These are phyloP conservation scores for Fusarium citri DNA, from an alignment of 2,329 filamentous ascomycete species.

Conservation along the genomic window DNA sequence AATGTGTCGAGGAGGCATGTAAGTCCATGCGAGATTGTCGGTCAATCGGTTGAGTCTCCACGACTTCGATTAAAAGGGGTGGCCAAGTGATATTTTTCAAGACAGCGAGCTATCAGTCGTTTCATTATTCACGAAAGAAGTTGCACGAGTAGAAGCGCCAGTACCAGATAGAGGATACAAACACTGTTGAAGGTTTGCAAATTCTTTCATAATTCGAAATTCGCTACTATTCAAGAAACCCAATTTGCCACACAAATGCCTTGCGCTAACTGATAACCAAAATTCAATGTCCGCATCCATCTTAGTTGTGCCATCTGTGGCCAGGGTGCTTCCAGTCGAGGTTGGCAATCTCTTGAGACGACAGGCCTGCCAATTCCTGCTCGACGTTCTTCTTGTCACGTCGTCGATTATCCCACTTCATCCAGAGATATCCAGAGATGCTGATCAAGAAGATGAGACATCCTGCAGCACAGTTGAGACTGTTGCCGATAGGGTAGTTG, in stretches of 20 bases:
- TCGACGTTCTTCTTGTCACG: conserved; percentile 67
- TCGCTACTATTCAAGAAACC: conserved; percentile 16
- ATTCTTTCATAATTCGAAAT: conserved; percentile 11
- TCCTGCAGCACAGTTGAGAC: conserved; percentile 71
- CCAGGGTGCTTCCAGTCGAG: conserved; percentile 76
- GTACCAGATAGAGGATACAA: neutral
- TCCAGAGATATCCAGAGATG: conserved; percentile 66
- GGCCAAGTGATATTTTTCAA: neutral
- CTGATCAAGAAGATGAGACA: conserved; percentile 65
- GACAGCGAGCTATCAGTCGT: neutral
- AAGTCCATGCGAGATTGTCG: neutral
- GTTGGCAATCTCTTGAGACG: conserved; percentile 65
- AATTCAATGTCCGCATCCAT: neutral
- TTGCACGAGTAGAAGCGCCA: neutral
- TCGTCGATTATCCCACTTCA: conserved; percentile 70
- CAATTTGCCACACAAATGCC: neutral
- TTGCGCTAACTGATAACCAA: conserved; percentile 25
- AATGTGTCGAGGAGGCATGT: neutral
- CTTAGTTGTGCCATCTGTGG: conserved; percentile 66
- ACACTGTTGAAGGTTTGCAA: neutral
- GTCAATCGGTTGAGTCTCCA: neutral
- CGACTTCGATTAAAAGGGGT: neutral
- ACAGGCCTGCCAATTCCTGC: conserved; percentile 66
- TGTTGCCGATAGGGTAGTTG: conserved; percentile 75
- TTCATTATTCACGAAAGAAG: neutral